Base-by-base conservation (phyloP, 306 rosid genomes). In the Castanea crenata region DNA sequence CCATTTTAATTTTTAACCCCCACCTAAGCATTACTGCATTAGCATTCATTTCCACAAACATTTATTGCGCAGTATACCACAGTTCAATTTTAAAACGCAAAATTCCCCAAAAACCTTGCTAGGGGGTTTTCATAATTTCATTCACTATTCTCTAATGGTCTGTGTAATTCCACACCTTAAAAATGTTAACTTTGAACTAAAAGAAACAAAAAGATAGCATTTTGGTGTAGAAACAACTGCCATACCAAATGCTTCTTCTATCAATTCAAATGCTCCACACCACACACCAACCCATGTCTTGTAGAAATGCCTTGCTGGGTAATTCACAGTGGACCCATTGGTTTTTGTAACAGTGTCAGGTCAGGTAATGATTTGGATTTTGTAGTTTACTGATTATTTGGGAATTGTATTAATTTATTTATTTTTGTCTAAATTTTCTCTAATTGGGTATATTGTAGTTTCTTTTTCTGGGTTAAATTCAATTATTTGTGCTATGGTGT, bases 211-310 rank as follows among this genome's bases (percentile, higher is more conserved):
- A 81, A 63, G 55, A 88, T 88, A 88, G 78, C 88, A 23, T 77
- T 79, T 67, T 71, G 62, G 79, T 56, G 79, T 32, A 83, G 89
- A 77, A 77, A 86, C 57, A 57, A 57, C 68, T 77, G 76, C 54
- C 72, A 31, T 76, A 56, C 81, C 83, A 70, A 32, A 55, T 52
- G 72, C 46, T 38, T 34, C 35, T 34, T 38, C 11, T 38, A 38
- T 1, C 46, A 38, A 38, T 38, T 38, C 46, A 7, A 38, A 38
- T 38, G 46, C 55, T 74, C 35, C 80, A 38, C 46, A 38, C 46
- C 46, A 38, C 71, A 54, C 38, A 6, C 83, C 3, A 74, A 73
- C 67, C 20, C 83, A 7, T 56, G 74, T 44, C 55, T 77, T 62
- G 8, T 65, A 13, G 79, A 76, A 38, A 69, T 74, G 32, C 72